Evolutionary conservation across 148 eudicot species (phyloP), one percentile per base, ranked within the genome.

Genomic region (Linanthus parryae): DNA sequence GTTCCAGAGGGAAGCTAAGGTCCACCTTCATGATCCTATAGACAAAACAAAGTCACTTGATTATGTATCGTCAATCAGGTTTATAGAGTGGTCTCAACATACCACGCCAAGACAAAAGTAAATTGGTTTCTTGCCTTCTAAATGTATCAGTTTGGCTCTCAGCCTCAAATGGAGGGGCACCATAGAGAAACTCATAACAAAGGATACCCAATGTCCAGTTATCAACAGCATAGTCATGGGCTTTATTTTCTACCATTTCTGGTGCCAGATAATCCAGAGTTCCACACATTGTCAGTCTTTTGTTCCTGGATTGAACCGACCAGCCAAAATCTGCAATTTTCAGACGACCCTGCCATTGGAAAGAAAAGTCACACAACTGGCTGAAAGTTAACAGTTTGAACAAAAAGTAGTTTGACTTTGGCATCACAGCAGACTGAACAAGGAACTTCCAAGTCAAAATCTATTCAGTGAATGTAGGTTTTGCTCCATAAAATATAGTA

Each of bases 301-400:
- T 85, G 75, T 47, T 73, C 60, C 66, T 67, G 35, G 88, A 80
- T 59, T 89, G 91, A 10, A 85, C 97, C 34, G 97, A 89, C 97
- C 97, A 85, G 25, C 95, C 95, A 59, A 89, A 89, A 60, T 89
- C 97, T 29, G 95, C 95, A 68, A 85, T 82, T 73, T 89, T 89
- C 50, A 89, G 58, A 53, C 78, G 83, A 33, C 95, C 95, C 98
- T 91, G 54, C 14, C 23, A 56, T 65, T 28, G 25, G n/a, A 49
- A 9, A 46, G 26, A 23, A 46, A 12, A 7, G 16, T 12, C 16
- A 29, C 30, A 23, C 12, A 24, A 3, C 12, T n/a, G n/a, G n/a
- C n/a, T n/a, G n/a, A n/a, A n/a, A n/a, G n/a, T n/a, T n/a, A n/a
- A n/a, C n/a, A n/a, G n/a, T n/a, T n/a, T n/a, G n/a, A n/a, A n/a